Conservation (phyloP, 192 early-diverging fungal genomes). For the Coemansia sp. region DNA sequence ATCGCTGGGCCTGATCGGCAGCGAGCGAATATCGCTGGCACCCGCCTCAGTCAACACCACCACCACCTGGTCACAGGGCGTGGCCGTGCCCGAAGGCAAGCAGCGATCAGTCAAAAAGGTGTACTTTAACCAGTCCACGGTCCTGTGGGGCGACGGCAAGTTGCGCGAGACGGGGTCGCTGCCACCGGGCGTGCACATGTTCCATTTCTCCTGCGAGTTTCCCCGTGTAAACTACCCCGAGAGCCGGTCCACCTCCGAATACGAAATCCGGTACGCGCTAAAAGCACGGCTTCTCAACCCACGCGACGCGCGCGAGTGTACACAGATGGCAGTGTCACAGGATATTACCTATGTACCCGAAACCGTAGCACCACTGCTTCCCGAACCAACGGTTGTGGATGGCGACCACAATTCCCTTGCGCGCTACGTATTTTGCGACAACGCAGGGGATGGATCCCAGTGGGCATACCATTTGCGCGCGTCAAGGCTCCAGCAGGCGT, state of each 20-base stretch:
- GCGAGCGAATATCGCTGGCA: conserved; percentile 29
- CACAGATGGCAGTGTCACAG: conserved; percentile 16
- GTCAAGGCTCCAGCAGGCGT: conserved; percentile 31
- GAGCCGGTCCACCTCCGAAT: conserved; percentile 23
- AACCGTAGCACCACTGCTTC: conserved; percentile 18
- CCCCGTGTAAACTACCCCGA: conserved; percentile 44
- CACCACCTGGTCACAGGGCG: conserved; percentile 4
- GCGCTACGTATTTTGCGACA: conserved; percentile 35
- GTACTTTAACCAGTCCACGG: conserved; percentile 35
- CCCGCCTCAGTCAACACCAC: conserved; percentile 33
- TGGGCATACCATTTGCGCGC: conserved; percentile 27
- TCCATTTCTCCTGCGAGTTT: conserved; percentile 47
- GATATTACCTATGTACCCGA: conserved; percentile 29
- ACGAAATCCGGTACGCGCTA: conserved; percentile 34
- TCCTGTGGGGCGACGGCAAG: conserved; percentile 39
- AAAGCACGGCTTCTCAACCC: conserved; percentile 21
- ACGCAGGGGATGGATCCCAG: conserved; percentile 8
- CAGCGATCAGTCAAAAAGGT: conserved; percentile 22
- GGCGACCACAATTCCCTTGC: background rate
- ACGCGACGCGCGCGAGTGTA: background rate
- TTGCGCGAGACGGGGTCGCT: conserved; percentile 9
- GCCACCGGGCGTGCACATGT: conserved; percentile 33
- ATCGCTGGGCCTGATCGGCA: conserved; percentile 26
- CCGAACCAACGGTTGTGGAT: background rate
- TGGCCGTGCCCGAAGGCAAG: conserved; percentile 5